phyloP scores from a whole-genome alignment of 2,329 filamentous ascomycete genomes.

The Zasmidium angulare region DNA sequence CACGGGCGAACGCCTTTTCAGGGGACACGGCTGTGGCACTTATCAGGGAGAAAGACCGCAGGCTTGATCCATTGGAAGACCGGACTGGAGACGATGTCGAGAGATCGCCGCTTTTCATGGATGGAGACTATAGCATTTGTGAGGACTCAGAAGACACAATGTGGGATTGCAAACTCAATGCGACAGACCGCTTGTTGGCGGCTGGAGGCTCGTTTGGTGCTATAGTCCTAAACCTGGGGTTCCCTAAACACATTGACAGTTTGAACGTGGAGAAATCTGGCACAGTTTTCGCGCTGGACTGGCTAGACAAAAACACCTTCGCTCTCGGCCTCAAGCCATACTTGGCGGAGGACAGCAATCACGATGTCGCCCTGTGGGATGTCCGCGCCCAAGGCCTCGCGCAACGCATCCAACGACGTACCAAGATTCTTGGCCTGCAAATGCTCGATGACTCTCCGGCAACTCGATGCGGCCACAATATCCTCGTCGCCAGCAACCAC shows the following conservation, averaged over 20 bases:
- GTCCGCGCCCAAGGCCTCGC: constrained; percentile 10
- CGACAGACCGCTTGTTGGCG: neutral
- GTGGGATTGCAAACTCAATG: constrained; percentile 12
- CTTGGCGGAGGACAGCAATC: neutral
- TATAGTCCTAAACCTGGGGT: neutral
- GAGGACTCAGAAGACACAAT: neutral
- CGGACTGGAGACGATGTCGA: too few species aligned
- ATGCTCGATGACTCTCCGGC: constrained; percentile 6
- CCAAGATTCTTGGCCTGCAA: constrained; percentile 12
- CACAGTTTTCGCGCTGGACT: neutral
- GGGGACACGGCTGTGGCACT: constrained; percentile 3
- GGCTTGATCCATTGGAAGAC: too few species aligned
- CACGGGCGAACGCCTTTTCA: neutral
- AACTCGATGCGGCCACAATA: constrained; percentile 10
- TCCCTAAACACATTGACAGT: neutral
- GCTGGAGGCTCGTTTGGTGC: constrained; percentile 3
- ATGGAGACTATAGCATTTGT: too few species aligned
- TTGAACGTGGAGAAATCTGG: too few species aligned
- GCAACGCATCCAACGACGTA: constrained; percentile 7
- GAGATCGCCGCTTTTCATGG: neutral
- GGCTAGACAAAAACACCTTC: neutral
- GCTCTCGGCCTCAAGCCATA: neutral
- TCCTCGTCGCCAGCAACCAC: constrained; percentile 18
- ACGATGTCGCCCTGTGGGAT: constrained; percentile 20
- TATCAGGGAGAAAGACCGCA: neutral